Percentiles rank a stretch among this genome's conserved stretches.
These are phyloP conservation scores for Claviceps quebecensis DNA, from an alignment of 2,329 filamentous ascomycete genomes.

Conservation along the genomic window DNA sequence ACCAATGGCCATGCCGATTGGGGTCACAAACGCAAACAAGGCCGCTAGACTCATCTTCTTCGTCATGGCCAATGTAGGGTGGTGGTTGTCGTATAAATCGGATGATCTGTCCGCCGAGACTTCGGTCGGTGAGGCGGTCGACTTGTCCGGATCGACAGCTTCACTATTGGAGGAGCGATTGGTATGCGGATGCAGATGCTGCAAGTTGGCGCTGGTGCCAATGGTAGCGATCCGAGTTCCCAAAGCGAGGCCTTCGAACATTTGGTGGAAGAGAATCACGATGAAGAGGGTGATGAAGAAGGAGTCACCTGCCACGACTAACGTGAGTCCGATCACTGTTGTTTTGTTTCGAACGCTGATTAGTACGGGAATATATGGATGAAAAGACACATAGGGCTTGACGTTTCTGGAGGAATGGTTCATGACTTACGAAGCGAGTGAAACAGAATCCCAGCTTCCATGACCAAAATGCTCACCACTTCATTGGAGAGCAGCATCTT, in stretches of 20 bases:
- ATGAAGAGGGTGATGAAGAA: slow-evolving; percentile 44
- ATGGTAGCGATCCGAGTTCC: slow-evolving; percentile 56
- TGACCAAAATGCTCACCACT: slow-evolving; percentile 49
- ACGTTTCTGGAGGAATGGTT: too few relatives aligned
- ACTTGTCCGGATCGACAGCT: slow-evolving; percentile 13
- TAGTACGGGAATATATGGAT: too few relatives aligned
- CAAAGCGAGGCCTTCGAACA: slow-evolving; percentile 64
- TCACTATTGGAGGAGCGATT: slow-evolving; percentile 4
- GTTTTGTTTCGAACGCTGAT: not conserved
- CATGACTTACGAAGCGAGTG: slow-evolving; percentile 47
- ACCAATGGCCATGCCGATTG: slow-evolving; percentile 68
- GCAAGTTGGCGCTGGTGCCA: slow-evolving; percentile 15
- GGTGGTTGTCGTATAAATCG: slow-evolving; percentile 7
- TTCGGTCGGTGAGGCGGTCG: slow-evolving; percentile 8
- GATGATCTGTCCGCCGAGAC: slow-evolving; percentile 8
- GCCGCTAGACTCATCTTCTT: slow-evolving; percentile 48
- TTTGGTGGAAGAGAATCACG: slow-evolving; percentile 65
- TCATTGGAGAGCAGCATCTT: slow-evolving; percentile 22
- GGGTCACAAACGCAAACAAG: slow-evolving; percentile 57
- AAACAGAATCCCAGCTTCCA: slow-evolving; percentile 63
- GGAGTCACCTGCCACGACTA: slow-evolving; percentile 44
- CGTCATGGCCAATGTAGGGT: slow-evolving; percentile 20
- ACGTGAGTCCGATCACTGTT: slow-evolving; percentile 39
- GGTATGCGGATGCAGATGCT: slow-evolving; percentile 10
- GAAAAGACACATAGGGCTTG: too few relatives aligned